phyloP scores from a whole-genome alignment of 345 rosid species.

The Camelina hispida region DNA sequence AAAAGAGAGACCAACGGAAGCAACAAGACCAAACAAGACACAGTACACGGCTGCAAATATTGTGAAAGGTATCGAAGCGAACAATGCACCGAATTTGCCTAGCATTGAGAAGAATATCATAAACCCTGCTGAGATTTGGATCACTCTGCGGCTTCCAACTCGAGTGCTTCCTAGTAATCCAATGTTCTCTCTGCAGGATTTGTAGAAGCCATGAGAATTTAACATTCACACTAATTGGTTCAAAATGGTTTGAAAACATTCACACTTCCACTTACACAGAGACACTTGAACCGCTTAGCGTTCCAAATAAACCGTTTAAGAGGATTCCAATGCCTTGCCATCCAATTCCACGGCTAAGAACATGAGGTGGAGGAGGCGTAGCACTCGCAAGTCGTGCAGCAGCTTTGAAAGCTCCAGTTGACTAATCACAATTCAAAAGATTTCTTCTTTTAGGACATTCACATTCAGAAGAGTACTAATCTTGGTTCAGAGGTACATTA shows the following conservation, averaged over 20 bases:
- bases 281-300: constrained; percentile 78
- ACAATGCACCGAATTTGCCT: constrained; percentile 95
- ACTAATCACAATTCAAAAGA: constrained; percentile 49
- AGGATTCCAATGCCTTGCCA: constrained; percentile 99
- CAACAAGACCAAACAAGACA: constrained; percentile 91
- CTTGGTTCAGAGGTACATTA: constrained; percentile 28
- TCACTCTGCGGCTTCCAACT: constrained; percentile 95
- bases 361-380: constrained; percentile 97
- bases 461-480: neutral
- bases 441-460: constrained; percentile 9
- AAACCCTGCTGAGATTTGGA: constrained; percentile 96
- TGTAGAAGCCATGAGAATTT: constrained; percentile 15
- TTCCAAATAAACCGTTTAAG: constrained; percentile 85
- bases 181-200: constrained; percentile 77
- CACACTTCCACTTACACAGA: constrained; percentile 60
- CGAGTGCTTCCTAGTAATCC: constrained; percentile 97
- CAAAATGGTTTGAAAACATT: constrained; percentile 15
- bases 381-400: constrained; percentile 97
- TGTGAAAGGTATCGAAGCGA: constrained; percentile 96
- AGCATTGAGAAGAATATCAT: constrained; percentile 97
- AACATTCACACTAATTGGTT: neutral
- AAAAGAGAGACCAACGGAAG: constrained; percentile 93
- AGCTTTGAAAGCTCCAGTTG: constrained; percentile 96
- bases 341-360: constrained; percentile 98
- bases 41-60: constrained; percentile 93